A percentile compares a stretch with the other conserved stretches of the same genome.
These are phyloP conservation scores for Epichloe scottii DNA, from an alignment of 2,329 filamentous ascomycete genomes.

Conservation along the genomic window DNA sequence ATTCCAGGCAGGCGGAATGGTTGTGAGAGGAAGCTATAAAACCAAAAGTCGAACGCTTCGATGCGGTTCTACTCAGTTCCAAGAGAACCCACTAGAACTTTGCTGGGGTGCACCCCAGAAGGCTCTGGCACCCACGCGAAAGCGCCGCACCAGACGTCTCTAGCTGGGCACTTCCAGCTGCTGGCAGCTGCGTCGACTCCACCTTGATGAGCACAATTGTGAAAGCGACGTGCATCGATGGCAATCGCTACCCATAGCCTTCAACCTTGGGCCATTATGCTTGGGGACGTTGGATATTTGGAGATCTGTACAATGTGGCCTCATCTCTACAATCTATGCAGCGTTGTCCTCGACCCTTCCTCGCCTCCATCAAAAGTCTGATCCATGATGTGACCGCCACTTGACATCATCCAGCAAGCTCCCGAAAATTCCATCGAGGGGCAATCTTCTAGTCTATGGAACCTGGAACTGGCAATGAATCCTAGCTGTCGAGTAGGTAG, in stretches of 20 bases:
- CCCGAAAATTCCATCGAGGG: conserved; percentile 20
- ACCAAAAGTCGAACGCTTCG: conserved; percentile 24
- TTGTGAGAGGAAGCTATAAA: conserved; percentile 23
- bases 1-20: conserved; percentile 1
- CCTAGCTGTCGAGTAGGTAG: conserved; percentile 4
- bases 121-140: conserved; percentile 4
- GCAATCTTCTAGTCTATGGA: conserved; percentile 13
- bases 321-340: background rate
- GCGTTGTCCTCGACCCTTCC: conserved; percentile 1
- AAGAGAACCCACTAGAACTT: conserved; percentile 24
- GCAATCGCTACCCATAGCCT: background rate
- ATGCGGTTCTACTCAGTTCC: conserved; percentile 32
- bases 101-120: conserved; percentile 25
- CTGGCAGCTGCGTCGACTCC: background rate
- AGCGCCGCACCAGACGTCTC: background rate
- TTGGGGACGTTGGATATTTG: too few species aligned
- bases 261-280: too few species aligned
- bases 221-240: too few species aligned
- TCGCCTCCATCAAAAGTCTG: background rate
- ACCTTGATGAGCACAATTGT: too few species aligned
- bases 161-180: background rate
- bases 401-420: conserved; percentile 19
- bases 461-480: conserved; percentile 5
- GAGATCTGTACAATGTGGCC: background rate
- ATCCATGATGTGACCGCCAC: conserved; percentile 5